phyloP scores from a whole-genome alignment of 2,329 filamentous ascomycete species.

The Curvularia verruculosa region DNA sequence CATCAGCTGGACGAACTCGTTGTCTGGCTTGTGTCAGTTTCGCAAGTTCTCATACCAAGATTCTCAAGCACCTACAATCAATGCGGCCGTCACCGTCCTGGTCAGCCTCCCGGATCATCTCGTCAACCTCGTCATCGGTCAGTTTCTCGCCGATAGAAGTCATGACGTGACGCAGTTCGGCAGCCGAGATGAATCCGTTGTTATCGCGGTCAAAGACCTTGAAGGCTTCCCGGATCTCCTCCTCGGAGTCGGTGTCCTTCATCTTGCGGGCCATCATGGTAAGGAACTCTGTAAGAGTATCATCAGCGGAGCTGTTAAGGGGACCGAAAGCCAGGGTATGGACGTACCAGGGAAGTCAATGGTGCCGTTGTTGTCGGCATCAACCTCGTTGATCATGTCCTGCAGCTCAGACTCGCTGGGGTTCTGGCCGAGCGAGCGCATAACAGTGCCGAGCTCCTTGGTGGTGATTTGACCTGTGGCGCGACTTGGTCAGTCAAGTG shows the following conservation, averaged over 20 bases:
- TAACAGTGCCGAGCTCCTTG: constrained; percentile 67
- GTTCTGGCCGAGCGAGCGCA: constrained; percentile 68
- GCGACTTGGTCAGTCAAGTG: constrained; percentile 30
- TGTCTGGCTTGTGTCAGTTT: constrained; percentile 50
- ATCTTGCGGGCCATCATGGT: constrained; percentile 70
- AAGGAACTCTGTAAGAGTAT: constrained; percentile 61
- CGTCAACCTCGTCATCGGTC: constrained; percentile 66
- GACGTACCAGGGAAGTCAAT: constrained; percentile 66
- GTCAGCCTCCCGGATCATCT: constrained; percentile 70
- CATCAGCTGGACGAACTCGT: constrained; percentile 63
- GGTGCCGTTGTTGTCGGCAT: constrained; percentile 68
- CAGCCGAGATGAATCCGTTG: constrained; percentile 68
- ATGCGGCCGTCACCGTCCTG: constrained; percentile 69
- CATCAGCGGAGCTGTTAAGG: background rate
- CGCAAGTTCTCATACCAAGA: background rate
- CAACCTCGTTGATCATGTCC: constrained; percentile 70
- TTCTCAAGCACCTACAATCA: constrained; percentile 58
- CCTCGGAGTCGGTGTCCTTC: constrained; percentile 66
- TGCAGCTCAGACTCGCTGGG: constrained; percentile 67
- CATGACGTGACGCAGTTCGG: constrained; percentile 68
- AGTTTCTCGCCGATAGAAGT: constrained; percentile 69
- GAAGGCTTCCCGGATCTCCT: constrained; percentile 70
- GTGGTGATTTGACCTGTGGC: constrained; percentile 66
- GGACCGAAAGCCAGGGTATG: background rate
- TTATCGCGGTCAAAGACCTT: constrained; percentile 70